Evolutionary conservation across 2,329 filamentous ascomycete genomes (phyloP).

Genomic region (Metarhizium robertsii): DNA sequence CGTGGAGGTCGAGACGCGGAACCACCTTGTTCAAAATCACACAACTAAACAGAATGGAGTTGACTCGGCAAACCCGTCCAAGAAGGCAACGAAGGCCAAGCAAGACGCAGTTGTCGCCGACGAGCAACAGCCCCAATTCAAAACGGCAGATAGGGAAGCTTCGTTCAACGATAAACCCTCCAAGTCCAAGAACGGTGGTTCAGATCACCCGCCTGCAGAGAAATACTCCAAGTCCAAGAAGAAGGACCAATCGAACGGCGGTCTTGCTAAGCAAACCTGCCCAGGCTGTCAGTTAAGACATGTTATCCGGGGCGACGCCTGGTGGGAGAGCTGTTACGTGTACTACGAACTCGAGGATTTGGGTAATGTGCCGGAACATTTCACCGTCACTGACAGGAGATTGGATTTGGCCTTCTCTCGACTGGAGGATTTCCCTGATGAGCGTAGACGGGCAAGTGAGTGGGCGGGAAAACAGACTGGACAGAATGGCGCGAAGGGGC

Average conservation of each 20-base stretch:
- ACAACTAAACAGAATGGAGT: background rate
- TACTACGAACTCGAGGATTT: conserved; percentile 4
- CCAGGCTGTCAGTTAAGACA: conserved; percentile 7
- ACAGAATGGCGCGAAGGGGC: background rate
- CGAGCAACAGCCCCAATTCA: background rate
- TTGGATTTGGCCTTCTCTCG: conserved; percentile 1
- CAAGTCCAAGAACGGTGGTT: background rate
- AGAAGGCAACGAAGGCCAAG: background rate
- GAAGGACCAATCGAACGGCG: background rate
- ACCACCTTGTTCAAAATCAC: background rate
- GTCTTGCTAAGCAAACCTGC: background rate
- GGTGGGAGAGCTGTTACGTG: conserved; percentile 10
- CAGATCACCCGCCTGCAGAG: background rate
- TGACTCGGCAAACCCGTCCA: background rate
- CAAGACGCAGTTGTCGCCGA: background rate
- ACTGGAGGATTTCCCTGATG: conserved; percentile 2
- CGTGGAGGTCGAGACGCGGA: background rate
- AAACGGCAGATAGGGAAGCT: background rate
- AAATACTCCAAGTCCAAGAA: background rate
- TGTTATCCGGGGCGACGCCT: conserved; percentile 6
- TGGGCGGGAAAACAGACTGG: background rate
- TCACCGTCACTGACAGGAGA: background rate
- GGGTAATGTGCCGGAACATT: conserved; percentile 1
- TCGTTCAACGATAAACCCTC: background rate
- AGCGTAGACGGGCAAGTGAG: background rate